phyloP scores from a whole-genome alignment of 306 rosid species.

The Alnus rubra region DNA sequence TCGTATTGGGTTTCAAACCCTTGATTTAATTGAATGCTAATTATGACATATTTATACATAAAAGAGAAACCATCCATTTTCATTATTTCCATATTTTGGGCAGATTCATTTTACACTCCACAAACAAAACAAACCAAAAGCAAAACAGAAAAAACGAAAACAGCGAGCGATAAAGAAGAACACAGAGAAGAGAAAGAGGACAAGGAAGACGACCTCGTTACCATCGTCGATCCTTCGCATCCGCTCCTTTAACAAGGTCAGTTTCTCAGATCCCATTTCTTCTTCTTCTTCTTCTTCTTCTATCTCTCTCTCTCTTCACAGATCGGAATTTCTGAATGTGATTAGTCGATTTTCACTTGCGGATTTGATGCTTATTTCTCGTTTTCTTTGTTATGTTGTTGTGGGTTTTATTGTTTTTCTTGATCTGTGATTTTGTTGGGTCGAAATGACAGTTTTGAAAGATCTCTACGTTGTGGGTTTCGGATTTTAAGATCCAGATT shows the following conservation, averaged over 20 bases:
- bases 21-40: too few relatives aligned
- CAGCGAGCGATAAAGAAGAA: background rate
- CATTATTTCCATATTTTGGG: background rate
- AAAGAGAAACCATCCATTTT: too few relatives aligned
- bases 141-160: constrained; percentile 6
- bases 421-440: background rate
- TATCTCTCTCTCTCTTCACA: background rate
- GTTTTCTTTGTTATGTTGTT: background rate
- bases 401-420: background rate
- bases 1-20: too few relatives aligned
- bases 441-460: background rate
- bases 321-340: background rate
- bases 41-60: background rate
- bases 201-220: constrained; percentile 9
- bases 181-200: background rate
- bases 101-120: background rate
- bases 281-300: too few relatives aligned
- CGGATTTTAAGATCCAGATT: background rate
- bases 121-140: background rate
- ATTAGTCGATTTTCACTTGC: background rate
- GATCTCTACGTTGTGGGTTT: background rate
- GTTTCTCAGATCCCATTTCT: constrained; percentile 7
- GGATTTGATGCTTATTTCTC: background rate
- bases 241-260: background rate
- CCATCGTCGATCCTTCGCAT: background rate